Base-by-base conservation (phyloP, 2,329 filamentous ascomycete genomes). In the Stachybotrys chartarum region DNA sequence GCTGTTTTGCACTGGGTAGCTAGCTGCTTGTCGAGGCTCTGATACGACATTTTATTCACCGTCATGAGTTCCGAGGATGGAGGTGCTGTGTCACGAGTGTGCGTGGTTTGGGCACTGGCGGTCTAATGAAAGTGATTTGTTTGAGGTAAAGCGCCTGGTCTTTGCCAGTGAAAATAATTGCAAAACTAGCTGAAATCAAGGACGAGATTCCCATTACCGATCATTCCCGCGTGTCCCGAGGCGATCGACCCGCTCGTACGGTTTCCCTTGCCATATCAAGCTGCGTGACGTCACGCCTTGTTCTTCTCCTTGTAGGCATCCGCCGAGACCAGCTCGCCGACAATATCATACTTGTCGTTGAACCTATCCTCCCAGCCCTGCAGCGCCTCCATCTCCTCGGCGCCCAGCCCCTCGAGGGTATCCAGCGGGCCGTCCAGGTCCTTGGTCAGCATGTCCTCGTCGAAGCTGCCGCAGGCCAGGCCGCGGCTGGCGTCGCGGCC, bases 351-450 rank as follows among this genome's bases (percentile, higher is more conserved):
- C 80, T 99, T 97, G 72, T 93, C 89, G 58, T 81, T 75, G 71
- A 99, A 99, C 61, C 91, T 81, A 75, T 95, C 91, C 77, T 97
- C 92, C 94, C 94, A 99, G 2, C 90, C 91, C 64, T 81, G 79
- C 71, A 97, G 75, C 52, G 91, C 89, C 70, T 96, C 92, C 73
- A 88, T 75, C 78, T 96, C 86, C 56, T 93, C 91, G 1, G 69
- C 71, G 6, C 83, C 84, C 58, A 97, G 72, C 56, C 86, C 90
- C 53, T 83, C 79, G 48, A 96, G 77, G 54, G 79, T 83, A 69
- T 96, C 91, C 59, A 97, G 75, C 49, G 91, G 90, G 0, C 84
- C 93, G 56, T 94, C 84, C 55, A 97, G 75, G 70, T 97, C 88
- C 77, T 93, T 85, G 17, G 94, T 97, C 74, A 97, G 75, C 91